Evolutionary conservation across 495 filamentous ascomycete species (phyloP), one percentile per base, ranked within the genome.

Genomic region (Xylaria grammica): DNA sequence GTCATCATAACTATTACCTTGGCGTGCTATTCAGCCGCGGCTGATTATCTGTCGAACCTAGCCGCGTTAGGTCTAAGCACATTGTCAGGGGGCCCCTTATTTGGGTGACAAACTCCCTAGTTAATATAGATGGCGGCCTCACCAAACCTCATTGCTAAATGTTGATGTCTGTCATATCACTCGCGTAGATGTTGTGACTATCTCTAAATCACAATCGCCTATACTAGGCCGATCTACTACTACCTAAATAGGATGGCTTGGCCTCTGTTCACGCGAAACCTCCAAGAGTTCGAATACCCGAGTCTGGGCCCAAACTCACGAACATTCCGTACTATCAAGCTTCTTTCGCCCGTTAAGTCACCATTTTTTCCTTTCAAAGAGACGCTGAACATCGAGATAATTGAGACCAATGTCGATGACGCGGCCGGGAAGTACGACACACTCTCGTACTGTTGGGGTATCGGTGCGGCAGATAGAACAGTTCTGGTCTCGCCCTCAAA

Each of bases 381-480:
- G 3, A 53, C 38, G 6, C 11, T 53, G 17, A 62, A 49, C n/a
- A 44, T 62, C 13, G 46, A 62, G 26, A 19, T 62, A 6, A 3
- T 52, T 13, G 59, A 62, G 48, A 20, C 36, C 13, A 29, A 53
- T n/a, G 36, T 53, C 2, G 59, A 62, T 4, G 42, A 60, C 10
- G 48, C 48, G 0, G 19, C 44, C 4, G 42, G 42, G 26, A 8
- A 30, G 24, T 62, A 62, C n/a, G 59, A 62, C 7, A 53, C 48
- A 1, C 46, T 62, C 27, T 62, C 59, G 6, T 62, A 62, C 11
- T 62, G 48, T n/a, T 61, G 46, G 59, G 59, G 46, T 4, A 22
- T 1, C 22, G 22, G 46, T 30, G 13, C 22, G 10, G 22, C 46
- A 19, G n/a, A 61, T 22, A 34, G 46, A 32, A 45, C 30, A 17